Evolutionary conservation across 192 early-diverging fungal species (phyloP).

Genomic region (Coemansia sp.): DNA sequence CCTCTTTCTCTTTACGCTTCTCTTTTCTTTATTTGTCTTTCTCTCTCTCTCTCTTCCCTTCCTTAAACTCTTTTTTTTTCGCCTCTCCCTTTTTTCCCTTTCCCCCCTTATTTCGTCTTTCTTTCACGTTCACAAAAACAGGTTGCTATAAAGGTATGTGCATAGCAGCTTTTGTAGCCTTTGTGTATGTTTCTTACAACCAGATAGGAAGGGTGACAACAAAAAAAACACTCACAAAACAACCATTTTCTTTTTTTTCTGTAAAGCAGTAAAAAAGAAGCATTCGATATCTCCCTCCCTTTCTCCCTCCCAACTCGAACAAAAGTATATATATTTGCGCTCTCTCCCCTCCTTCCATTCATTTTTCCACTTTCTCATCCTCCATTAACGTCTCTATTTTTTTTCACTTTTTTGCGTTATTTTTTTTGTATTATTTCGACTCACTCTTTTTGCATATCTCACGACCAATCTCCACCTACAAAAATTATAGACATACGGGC

Average conservation of each 20-base stretch:
- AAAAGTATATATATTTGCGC: background rate
- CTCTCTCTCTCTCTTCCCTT: background rate
- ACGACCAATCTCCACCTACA: background rate
- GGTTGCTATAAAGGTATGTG: slow-evolving; percentile 3
- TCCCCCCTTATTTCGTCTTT: slow-evolving; percentile 3
- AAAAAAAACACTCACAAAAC: background rate
- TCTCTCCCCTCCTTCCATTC: background rate
- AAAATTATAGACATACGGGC: background rate
- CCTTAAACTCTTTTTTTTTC: background rate
- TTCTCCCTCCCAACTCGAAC: background rate
- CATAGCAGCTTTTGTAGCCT: background rate
- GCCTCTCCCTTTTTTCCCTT: slow-evolving; percentile 3
- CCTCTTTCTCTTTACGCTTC: slow-evolving; percentile 2
- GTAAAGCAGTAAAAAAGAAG: background rate
- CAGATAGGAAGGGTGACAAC: background rate
- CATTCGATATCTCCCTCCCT: background rate
- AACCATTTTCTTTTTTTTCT: background rate
- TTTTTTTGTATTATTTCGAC: background rate
- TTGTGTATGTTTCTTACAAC: background rate
- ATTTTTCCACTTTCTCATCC: background rate
- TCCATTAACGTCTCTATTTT: background rate
- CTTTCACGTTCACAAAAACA: slow-evolving; percentile 8
- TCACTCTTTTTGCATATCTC: background rate
- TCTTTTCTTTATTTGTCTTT: background rate
- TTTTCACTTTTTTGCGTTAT: background rate